Conservation (phyloP, 2,329 filamentous ascomycete genomes). For the Epichloe bromicola region DNA sequence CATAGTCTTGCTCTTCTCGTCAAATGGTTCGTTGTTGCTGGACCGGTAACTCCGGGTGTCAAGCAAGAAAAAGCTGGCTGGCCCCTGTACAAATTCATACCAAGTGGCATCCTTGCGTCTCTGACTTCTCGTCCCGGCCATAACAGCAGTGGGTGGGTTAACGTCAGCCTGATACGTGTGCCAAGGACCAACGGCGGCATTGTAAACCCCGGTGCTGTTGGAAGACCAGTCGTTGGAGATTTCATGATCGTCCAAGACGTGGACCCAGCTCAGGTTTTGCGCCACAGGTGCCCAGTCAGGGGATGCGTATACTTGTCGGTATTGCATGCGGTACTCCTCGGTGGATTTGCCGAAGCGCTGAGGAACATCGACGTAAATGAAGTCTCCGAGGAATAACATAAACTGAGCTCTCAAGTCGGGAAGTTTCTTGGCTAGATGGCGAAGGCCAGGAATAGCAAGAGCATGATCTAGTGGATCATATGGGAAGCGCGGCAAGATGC, state of each 20-base stretch:
- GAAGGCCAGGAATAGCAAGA: constrained; percentile 68
- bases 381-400: constrained; percentile 75
- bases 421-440: constrained; percentile 60
- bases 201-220: constrained; percentile 37
- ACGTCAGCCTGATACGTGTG: constrained; percentile 70
- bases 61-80: constrained; percentile 86
- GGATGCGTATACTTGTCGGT: constrained; percentile 89
- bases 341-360: constrained; percentile 57
- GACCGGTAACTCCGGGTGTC: constrained; percentile 85
- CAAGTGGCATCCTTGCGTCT: constrained; percentile 53
- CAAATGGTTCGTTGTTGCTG: constrained; percentile 44
- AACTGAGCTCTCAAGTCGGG: constrained; percentile 61
- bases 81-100: constrained; percentile 80
- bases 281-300: constrained; percentile 74
- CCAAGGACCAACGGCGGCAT: constrained; percentile 71
- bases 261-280: constrained; percentile 85
- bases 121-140: constrained; percentile 27
- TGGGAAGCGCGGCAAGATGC: constrained; percentile 81
- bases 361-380: constrained; percentile 86
- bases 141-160: constrained; percentile 62
- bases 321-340: constrained; percentile 78
- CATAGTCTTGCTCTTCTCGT: constrained; percentile 66
- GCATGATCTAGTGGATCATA: constrained; percentile 78
- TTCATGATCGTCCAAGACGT: constrained; percentile 93
- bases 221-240: constrained; percentile 75